Percentiles rank a stretch among this genome's conserved stretches.
Conservation (phyloP, 2,329 filamentous ascomycete genomes). For the Pyricularia grisea region DNA sequence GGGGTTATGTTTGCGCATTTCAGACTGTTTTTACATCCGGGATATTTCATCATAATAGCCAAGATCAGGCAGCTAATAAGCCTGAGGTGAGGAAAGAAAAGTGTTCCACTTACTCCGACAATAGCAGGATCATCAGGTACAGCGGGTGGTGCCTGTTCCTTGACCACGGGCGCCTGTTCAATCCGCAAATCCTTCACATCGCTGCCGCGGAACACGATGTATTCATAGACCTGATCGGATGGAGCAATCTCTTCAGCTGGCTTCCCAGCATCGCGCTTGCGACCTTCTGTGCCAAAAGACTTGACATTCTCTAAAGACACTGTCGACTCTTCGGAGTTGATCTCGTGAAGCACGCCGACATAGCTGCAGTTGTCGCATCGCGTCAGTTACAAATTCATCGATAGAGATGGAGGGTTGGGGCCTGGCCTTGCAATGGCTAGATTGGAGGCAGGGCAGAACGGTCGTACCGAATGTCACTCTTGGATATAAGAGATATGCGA, state of each 20-base stretch:
- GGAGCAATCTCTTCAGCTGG: conserved; percentile 74
- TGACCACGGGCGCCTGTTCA: conserved; percentile 66
- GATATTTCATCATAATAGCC: conserved; percentile 79
- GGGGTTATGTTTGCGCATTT: conserved; percentile 73
- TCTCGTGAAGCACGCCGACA: conserved; percentile 90
- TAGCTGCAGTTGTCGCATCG: conserved; percentile 50
- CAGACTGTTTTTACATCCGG: conserved; percentile 92
- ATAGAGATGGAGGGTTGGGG: conserved; percentile 8
- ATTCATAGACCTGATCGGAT: conserved; percentile 88
- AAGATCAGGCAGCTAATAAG: conserved; percentile 8
- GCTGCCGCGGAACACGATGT: conserved; percentile 96
- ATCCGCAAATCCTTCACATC: conserved; percentile 98
- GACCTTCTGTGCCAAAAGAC: conserved; percentile 89
- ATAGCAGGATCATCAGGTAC: conserved; percentile 95
- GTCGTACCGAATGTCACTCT: conserved; percentile 12
- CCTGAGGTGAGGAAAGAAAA: conserved; percentile 4
- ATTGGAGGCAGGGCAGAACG: neutral
- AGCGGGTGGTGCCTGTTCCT: conserved; percentile 65
- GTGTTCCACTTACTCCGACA: conserved; percentile 72
- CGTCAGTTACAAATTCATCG: conserved; percentile 22
- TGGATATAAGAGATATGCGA: conserved; percentile 13
- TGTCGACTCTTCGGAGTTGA: conserved; percentile 94
- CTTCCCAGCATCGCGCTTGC: conserved; percentile 47
- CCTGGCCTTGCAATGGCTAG: neutral
- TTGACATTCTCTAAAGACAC: conserved; percentile 95